phyloP scores from a whole-genome alignment of 2,329 filamentous ascomycete species.

The Tricladium varicosporioides region DNA sequence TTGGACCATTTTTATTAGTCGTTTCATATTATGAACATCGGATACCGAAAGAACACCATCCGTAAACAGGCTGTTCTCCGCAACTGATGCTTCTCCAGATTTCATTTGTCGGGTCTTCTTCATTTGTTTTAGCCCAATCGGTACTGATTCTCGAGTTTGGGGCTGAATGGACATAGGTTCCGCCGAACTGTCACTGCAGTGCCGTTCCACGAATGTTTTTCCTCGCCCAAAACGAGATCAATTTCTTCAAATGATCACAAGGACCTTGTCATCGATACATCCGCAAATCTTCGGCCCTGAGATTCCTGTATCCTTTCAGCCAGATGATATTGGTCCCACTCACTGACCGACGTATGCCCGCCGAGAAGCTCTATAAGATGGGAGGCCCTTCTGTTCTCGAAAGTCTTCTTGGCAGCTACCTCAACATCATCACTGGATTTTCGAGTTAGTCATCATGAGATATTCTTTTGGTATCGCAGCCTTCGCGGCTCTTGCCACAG shows the following conservation, averaged over 20 bases:
- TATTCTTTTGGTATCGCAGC: slow-evolving; percentile 24
- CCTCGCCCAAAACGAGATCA: slow-evolving; percentile 15
- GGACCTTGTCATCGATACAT: slow-evolving; percentile 16
- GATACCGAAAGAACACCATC: background rate
- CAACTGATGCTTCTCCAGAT: background rate
- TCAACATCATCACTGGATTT: slow-evolving; percentile 13
- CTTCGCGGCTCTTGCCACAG: slow-evolving; percentile 20
- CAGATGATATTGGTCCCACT: slow-evolving; percentile 14
- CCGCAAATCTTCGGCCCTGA: slow-evolving; percentile 21
- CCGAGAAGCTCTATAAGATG: slow-evolving; percentile 16
- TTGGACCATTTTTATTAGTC: background rate
- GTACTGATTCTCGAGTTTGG: slow-evolving; percentile 10
- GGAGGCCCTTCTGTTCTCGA: slow-evolving; percentile 1
- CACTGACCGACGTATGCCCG: background rate
- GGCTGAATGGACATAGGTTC: slow-evolving; percentile 16
- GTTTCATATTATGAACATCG: background rate
- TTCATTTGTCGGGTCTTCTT: slow-evolving; percentile 12
- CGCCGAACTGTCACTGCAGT: slow-evolving; percentile 6
- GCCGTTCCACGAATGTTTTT: slow-evolving; percentile 7
- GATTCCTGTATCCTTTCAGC: slow-evolving; percentile 23
- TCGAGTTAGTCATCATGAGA: slow-evolving; percentile 18
- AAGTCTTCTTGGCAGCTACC: slow-evolving; percentile 8
- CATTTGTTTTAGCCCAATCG: slow-evolving; percentile 12
- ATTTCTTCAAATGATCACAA: slow-evolving; percentile 20
- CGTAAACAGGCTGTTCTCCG: slow-evolving; percentile 8